Evolutionary conservation across 208 protist genomes (phyloP).

Genomic region (Leishmania amazonensis): DNA sequence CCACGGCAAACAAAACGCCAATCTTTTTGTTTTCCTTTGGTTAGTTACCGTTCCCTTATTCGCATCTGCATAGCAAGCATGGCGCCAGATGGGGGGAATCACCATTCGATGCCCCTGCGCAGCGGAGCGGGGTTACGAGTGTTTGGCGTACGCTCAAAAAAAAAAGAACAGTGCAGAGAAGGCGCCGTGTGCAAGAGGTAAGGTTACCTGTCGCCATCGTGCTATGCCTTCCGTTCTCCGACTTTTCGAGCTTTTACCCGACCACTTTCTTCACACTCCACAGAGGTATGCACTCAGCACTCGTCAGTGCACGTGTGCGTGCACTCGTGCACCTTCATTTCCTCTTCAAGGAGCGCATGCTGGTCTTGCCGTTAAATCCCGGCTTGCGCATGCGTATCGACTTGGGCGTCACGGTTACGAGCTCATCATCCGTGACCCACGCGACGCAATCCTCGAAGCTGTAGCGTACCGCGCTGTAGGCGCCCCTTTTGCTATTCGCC

Average conservation of each 20-base stretch:
- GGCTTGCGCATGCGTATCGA: constrained; percentile 92
- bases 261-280: background rate
- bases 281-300: too few species aligned
- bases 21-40: background rate
- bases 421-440: constrained; percentile 89
- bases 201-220: background rate
- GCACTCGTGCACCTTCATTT: constrained; percentile 32
- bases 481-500: constrained; percentile 58
- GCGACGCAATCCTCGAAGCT: constrained; percentile 90
- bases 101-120: background rate
- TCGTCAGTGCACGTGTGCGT: background rate
- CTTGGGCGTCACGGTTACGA: constrained; percentile 92
- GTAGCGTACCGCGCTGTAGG: constrained; percentile 58
- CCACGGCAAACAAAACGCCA: background rate
- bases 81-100: background rate
- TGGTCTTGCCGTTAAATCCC: constrained; percentile 90
- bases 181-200: background rate
- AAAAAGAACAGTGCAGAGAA: background rate
- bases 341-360: constrained; percentile 68
- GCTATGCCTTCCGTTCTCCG: background rate
- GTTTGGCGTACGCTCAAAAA: background rate
- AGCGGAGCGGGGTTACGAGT: background rate
- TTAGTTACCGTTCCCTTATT: background rate
- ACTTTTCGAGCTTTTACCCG: background rate
- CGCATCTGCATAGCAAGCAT: background rate